Evolutionary conservation across 257 asterid species (phyloP).

Genomic region (Petunia secreta): DNA sequence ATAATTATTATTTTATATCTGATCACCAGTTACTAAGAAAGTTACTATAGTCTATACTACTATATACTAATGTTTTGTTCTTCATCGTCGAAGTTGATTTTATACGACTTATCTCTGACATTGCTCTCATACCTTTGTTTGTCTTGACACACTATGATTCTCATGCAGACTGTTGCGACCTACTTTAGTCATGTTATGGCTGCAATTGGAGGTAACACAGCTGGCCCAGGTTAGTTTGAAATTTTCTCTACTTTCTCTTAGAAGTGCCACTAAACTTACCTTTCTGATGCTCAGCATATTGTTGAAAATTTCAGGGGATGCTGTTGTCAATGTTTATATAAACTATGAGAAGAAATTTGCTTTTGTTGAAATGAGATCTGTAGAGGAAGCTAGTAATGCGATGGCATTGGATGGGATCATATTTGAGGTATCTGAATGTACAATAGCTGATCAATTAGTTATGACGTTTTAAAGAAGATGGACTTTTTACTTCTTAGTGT

Average conservation of each 20-base stretch:
- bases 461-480: not conserved
- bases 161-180: constrained; percentile 79
- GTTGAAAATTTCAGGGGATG: constrained; percentile 71
- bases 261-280: not conserved
- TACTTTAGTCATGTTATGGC: constrained; percentile 94
- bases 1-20: not conserved
- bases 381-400: constrained; percentile 98
- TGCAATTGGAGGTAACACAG: constrained; percentile 95
- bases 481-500: not conserved
- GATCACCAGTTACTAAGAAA: not conserved
- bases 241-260: not conserved
- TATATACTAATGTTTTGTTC: not conserved
- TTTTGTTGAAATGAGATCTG: constrained; percentile 97
- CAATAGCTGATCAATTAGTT: constrained; percentile 8
- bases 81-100: not conserved
- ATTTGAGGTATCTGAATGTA: constrained; percentile 67
- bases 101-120: not conserved
- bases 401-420: constrained; percentile 97
- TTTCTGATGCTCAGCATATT: constrained; percentile 8
- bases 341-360: constrained; percentile 97
- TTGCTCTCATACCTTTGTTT: not conserved
- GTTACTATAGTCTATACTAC: no score
- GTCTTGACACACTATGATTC: constrained; percentile 9
- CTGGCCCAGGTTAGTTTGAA: constrained; percentile 78
- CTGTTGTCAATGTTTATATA: constrained; percentile 90